Conservation (phyloP, 768 basidiomycete genomes). For the Boletellus emodensis region DNA sequence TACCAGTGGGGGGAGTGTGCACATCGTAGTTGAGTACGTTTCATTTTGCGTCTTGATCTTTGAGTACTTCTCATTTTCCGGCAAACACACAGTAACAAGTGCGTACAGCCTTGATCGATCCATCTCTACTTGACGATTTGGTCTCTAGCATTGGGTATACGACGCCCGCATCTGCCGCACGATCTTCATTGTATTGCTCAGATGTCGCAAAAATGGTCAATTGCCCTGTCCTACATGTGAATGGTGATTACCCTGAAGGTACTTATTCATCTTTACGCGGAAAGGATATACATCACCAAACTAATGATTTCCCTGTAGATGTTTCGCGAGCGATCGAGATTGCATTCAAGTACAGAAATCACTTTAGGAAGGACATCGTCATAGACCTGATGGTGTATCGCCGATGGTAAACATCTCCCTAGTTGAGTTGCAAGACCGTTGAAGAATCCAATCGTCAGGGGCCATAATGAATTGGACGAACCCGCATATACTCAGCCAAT, state of each 20-base stretch:
- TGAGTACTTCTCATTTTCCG: background rate
- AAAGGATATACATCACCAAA: background rate
- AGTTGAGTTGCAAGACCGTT: background rate
- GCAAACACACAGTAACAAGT: constrained; percentile 53
- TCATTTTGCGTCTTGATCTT: background rate
- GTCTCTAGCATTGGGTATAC: constrained; percentile 82
- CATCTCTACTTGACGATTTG: constrained; percentile 1
- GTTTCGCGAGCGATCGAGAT: constrained; percentile 81
- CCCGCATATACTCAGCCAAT: constrained; percentile 83
- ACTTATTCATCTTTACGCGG: background rate
- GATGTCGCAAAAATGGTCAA: constrained; percentile 90
- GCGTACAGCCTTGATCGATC: constrained; percentile 7
- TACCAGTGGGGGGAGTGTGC: constrained; percentile 85
- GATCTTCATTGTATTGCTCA: constrained; percentile 85
- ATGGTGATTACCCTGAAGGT: constrained; percentile 89
- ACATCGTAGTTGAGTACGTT: constrained; percentile 85
- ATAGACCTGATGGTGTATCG: constrained; percentile 88
- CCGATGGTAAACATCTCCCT: constrained; percentile 50
- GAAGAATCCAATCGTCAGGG: constrained; percentile 39
- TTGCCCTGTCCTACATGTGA: constrained; percentile 85
- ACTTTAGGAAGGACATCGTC: constrained; percentile 89
- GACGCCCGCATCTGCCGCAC: constrained; percentile 77
- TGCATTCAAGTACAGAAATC: constrained; percentile 83
- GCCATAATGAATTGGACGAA: constrained; percentile 87
- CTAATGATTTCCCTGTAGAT: constrained; percentile 40